Evolutionary conservation across 176 grass and related monocot species (phyloP).

Genomic region (Avena eriantha): DNA sequence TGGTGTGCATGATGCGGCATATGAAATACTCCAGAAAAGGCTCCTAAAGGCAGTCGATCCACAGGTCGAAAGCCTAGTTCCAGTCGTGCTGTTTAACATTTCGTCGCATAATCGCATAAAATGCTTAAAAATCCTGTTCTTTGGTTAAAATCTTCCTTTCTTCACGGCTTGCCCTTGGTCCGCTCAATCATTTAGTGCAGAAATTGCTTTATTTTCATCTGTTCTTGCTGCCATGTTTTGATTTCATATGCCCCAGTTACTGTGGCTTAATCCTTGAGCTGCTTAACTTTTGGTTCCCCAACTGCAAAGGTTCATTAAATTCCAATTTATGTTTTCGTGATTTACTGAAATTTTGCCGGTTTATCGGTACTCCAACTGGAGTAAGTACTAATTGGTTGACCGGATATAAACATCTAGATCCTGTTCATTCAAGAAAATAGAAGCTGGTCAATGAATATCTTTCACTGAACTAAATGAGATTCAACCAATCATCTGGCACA

Average conservation of each 20-base stretch:
- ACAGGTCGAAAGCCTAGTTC: too few relatives aligned
- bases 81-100: too few relatives aligned
- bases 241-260: neutral
- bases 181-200: neutral
- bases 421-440: neutral
- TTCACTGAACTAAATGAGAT: too few relatives aligned
- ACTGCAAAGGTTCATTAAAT: neutral
- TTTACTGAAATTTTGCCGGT: neutral
- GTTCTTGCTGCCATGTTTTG: conserved; percentile 3
- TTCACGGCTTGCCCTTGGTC: neutral
- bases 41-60: neutral
- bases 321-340: neutral
- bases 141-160: too few relatives aligned
- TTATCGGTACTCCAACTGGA: too few relatives aligned
- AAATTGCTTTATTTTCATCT: neutral
- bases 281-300: neutral
- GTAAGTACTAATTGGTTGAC: neutral
- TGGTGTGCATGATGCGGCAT: conserved; percentile 79
- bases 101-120: too few relatives aligned
- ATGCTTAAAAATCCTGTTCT: too few relatives aligned
- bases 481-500: too few relatives aligned
- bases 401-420: neutral
- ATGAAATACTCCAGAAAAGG: conserved; percentile 50
- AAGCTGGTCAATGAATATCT: too few relatives aligned
- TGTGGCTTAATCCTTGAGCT: neutral